phyloP scores from a whole-genome alignment of 2,329 filamentous ascomycete genomes.

The Cercospora zeae-maydis region DNA sequence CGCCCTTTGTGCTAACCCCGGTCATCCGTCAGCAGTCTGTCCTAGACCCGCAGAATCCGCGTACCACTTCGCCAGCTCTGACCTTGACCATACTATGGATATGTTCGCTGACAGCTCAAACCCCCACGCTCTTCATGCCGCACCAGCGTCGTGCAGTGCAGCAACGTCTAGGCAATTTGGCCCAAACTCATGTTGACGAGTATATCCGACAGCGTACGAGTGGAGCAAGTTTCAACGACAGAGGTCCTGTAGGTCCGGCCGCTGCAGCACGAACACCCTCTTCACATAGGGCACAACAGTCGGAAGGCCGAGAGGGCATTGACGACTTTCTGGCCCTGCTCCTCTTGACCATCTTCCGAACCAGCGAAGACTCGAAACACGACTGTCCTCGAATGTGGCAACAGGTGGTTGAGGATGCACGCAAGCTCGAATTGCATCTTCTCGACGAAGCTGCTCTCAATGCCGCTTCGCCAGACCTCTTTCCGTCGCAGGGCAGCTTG shows the following conservation, averaged over 20 bases:
- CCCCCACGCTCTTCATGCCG: neutral
- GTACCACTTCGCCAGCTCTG: neutral
- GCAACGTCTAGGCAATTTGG: neutral
- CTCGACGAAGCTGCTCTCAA: neutral
- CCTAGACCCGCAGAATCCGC: neutral
- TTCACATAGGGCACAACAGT: neutral
- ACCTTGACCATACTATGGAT: neutral
- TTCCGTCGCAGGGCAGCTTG: neutral
- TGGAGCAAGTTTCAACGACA: neutral
- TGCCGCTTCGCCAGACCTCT: neutral
- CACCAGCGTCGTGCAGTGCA: neutral
- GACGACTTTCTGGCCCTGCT: neutral
- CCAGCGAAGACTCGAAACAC: neutral
- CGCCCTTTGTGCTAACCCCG: neutral
- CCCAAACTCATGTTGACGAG: neutral
- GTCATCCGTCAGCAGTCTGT: neutral
- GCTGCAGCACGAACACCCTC: neutral
- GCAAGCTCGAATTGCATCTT: neutral
- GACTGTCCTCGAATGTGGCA: neutral
- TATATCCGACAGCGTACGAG: neutral
- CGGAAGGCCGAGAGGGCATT: neutral
- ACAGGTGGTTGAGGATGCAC: neutral
- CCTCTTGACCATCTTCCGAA: neutral
- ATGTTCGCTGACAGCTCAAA: neutral
- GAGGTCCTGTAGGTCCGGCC: neutral